phyloP scores from a whole-genome alignment of 805 yeast species.

The Lipomyces kockii region DNA sequence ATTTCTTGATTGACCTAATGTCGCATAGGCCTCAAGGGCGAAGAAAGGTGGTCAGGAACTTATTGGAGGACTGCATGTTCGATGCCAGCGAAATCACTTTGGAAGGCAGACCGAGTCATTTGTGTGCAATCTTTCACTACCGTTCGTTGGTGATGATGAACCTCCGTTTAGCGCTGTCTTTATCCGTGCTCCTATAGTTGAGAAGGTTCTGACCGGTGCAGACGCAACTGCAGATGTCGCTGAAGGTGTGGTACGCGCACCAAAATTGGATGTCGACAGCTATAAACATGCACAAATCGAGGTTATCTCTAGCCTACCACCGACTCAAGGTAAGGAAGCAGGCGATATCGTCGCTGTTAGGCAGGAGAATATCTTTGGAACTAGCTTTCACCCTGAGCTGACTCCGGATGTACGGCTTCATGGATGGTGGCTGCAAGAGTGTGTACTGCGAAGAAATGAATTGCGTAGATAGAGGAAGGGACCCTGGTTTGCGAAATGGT shows the following conservation, averaged over 20 bases:
- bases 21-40: slow-evolving; percentile 54
- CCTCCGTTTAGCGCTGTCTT: slow-evolving; percentile 54
- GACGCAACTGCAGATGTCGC: slow-evolving; percentile 13
- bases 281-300: slow-evolving; percentile 34
- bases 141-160: slow-evolving; percentile 38
- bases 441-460: slow-evolving; percentile 47
- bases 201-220: slow-evolving; percentile 36
- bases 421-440: slow-evolving; percentile 68
- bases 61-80: slow-evolving; percentile 67
- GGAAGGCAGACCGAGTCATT: slow-evolving; percentile 79
- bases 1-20: neutral
- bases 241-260: slow-evolving; percentile 32
- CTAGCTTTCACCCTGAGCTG: slow-evolving; percentile 82
- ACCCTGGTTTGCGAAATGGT: neutral
- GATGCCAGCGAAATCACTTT: slow-evolving; percentile 73
- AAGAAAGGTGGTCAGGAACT: slow-evolving; percentile 55
- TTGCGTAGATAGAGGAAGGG: neutral
- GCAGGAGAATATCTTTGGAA: slow-evolving; percentile 69
- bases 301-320: slow-evolving; percentile 39
- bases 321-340: slow-evolving; percentile 26
- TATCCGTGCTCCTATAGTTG: slow-evolving; percentile 78
- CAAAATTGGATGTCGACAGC: slow-evolving; percentile 30
- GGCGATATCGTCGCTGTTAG: slow-evolving; percentile 67
- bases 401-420: slow-evolving; percentile 64
- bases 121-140: slow-evolving; percentile 39